Base-by-base conservation (phyloP, 768 basidiomycete genomes). In the Collybia mongolica region DNA sequence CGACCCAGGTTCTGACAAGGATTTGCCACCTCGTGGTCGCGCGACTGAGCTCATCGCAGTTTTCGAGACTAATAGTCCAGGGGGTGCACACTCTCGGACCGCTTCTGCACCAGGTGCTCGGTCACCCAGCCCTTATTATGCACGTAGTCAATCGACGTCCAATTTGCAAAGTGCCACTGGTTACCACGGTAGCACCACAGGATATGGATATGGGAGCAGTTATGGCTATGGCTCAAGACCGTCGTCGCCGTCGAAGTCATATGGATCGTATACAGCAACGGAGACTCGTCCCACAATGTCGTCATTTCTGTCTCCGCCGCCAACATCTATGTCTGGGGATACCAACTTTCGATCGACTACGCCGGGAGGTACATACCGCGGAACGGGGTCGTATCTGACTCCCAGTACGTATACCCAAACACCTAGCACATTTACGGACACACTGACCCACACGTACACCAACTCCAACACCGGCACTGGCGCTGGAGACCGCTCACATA, bases 41-140 rank as follows among this genome's bases (percentile, higher is more conserved):
- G 75, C 87, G 0, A 85, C 76, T 12, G 83, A 88, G 48, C 76
- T 92, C 43, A 86, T 88, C 35, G 88, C 89, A 0, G 81, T 85
- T 23, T 92, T 90, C 52, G 90, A 73, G 49, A 71, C 77, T 6
- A 70, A 65, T 15, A 66, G 68, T 24, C 72, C 73, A 18, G 68
- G 72, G 14, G 67, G 62, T 19, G 64, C 72, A n/a, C 85, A 86
- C 57, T 65, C 76, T 6, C 76, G 87, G 26, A 70, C 77, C 0
- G 61, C 79, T 0, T 88, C 88, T 3, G 68, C 74, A 35, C 81
- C 80, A 1, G 73, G 70, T 2, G 69, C 68, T 37, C 64, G 67
- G 35, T 60, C 72, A 4, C 53, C 71, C 3, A 75, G 74, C 44
- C 73, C 77, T 8, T 71, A 56, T 36, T 51, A 60, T 17, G 36